Conservation (phyloP, 176 grass and related monocot genomes). For the Triticum dicoccoides region DNA sequence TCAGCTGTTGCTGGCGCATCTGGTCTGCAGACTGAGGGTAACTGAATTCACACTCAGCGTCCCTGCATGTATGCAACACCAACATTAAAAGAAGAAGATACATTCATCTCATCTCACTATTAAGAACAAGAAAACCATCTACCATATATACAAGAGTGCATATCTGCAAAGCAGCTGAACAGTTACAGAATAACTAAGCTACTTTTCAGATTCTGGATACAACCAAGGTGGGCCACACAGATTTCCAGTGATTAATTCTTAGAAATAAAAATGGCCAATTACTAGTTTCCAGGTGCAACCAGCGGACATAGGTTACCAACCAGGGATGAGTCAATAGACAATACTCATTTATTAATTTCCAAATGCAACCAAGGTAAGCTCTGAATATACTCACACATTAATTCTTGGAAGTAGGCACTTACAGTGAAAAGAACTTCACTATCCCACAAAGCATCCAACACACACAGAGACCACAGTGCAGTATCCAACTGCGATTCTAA, state of each 20-base stretch:
- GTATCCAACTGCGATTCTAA: neutral
- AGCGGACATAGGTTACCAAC: neutral
- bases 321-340: neutral
- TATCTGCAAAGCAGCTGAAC: neutral
- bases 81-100: neutral
- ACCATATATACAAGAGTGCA: neutral
- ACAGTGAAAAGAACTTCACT: neutral
- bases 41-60: slow-evolving; percentile 38
- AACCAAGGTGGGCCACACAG: neutral
- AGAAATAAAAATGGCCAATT: neutral
- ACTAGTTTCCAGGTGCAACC: neutral
- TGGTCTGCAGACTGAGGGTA: slow-evolving; percentile 41
- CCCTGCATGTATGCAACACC: slow-evolving; percentile 33
- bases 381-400: neutral
- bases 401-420: neutral
- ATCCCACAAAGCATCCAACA: neutral
- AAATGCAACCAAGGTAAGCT: neutral
- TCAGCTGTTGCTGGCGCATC: slow-evolving; percentile 62
- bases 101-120: neutral
- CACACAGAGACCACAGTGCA: neutral
- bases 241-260: neutral
- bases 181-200: slow-evolving; percentile 12
- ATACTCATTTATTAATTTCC: neutral
- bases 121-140: neutral
- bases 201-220: neutral